Evolutionary conservation across 2,329 filamentous ascomycete species (phyloP).

Genomic region (Boeremia exigua): DNA sequence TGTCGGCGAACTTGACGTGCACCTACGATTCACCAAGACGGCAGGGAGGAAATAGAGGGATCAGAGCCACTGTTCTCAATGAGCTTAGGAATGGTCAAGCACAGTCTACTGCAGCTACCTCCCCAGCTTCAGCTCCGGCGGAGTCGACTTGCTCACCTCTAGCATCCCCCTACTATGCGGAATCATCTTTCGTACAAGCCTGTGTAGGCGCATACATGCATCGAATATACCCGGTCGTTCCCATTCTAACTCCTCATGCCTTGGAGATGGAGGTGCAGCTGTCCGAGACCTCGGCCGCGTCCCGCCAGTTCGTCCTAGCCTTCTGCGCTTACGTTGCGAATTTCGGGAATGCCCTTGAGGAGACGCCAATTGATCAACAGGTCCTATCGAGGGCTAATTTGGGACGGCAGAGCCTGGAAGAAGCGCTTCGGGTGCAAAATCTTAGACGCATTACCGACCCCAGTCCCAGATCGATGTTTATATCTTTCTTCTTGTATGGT

Average conservation of each 20-base stretch:
- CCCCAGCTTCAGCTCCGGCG: neutral
- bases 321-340: slow-evolving; percentile 48
- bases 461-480: slow-evolving; percentile 57
- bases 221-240: slow-evolving; percentile 65
- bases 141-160: neutral
- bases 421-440: slow-evolving; percentile 32
- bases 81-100: slow-evolving; percentile 70
- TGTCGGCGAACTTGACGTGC: slow-evolving; percentile 64
- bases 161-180: neutral
- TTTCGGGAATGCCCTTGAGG: slow-evolving; percentile 26
- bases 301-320: slow-evolving; percentile 43
- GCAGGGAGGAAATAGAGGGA: slow-evolving; percentile 79
- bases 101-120: slow-evolving; percentile 5
- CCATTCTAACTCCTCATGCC: slow-evolving; percentile 31
- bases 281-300: slow-evolving; percentile 24
- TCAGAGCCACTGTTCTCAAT: slow-evolving; percentile 76
- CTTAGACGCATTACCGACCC: slow-evolving; percentile 27
- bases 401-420: slow-evolving; percentile 29
- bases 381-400: neutral
- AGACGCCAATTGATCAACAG: neutral
- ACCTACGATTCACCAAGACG: slow-evolving; percentile 78
- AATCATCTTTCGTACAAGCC: slow-evolving; percentile 65
- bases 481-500: slow-evolving; percentile 80
- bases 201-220: slow-evolving; percentile 73
- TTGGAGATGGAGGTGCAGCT: slow-evolving; percentile 32